A percentile compares a stretch with the other conserved stretches of the same genome.
Conservation (phyloP, 768 basidiomycete genomes). For the Scleroderma bovista region DNA sequence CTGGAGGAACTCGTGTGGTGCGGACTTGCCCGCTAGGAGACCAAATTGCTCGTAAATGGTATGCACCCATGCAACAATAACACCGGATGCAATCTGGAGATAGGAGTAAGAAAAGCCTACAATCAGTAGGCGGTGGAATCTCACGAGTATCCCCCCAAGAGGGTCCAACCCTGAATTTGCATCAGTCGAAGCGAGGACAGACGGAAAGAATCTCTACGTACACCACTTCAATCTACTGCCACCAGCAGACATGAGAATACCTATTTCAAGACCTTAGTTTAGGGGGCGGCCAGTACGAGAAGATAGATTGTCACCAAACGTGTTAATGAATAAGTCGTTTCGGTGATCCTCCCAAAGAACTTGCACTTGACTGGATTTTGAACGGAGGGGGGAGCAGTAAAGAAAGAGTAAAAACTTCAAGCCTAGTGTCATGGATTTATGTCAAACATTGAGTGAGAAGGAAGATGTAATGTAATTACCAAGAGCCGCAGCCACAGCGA, state of each 20-base stretch:
- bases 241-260: constrained; percentile 77
- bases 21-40: constrained; percentile 86
- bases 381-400: constrained; percentile 77
- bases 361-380: constrained; percentile 83
- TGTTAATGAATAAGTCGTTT: constrained; percentile 86
- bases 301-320: constrained; percentile 46
- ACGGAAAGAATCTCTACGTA: constrained; percentile 34
- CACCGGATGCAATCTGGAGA: constrained; percentile 66
- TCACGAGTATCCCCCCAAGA: constrained; percentile 67
- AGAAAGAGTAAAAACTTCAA: constrained; percentile 85
- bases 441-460: not conserved
- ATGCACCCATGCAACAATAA: constrained; percentile 70
- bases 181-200: constrained; percentile 5
- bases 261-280: constrained; percentile 30
- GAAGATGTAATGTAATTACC: constrained; percentile 30
- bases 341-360: constrained; percentile 97
- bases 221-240: constrained; percentile 82
- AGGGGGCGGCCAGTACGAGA: not conserved
- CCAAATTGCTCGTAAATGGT: constrained; percentile 82
- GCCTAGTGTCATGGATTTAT: constrained; percentile 36
- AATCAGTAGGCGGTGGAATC: constrained; percentile 17
- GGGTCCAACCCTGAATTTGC: constrained; percentile 62
- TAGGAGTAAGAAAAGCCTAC: constrained; percentile 2
- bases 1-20: constrained; percentile 85
- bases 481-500: constrained; percentile 79